phyloP scores from a whole-genome alignment of 192 early-diverging fungal genomes.

The Dissophora globulifera region DNA sequence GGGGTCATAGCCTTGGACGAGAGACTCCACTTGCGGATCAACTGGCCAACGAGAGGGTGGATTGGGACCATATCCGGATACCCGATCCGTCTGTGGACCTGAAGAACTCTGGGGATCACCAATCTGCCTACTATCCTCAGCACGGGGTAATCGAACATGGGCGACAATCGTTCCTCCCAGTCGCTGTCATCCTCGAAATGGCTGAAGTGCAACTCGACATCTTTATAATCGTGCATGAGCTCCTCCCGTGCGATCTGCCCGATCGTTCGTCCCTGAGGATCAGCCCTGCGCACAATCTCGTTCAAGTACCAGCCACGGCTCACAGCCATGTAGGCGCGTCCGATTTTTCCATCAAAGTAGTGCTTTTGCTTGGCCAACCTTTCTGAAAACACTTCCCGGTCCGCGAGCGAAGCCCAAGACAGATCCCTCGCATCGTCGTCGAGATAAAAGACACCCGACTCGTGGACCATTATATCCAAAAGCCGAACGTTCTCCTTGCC shows the following conservation, averaged over 20 bases:
- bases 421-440: constrained; percentile 55
- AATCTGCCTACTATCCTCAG: constrained; percentile 60
- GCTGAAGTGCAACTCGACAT: constrained; percentile 17
- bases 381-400: constrained; percentile 63
- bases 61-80: constrained; percentile 39
- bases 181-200: constrained; percentile 22
- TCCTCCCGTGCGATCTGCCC: constrained; percentile 70
- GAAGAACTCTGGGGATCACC: constrained; percentile 50
- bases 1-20: constrained; percentile 37
- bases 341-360: constrained; percentile 65
- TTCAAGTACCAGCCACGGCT: constrained; percentile 80
- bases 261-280: constrained; percentile 66
- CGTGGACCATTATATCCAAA: constrained; percentile 68
- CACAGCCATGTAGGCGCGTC: constrained; percentile 69
- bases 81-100: constrained; percentile 21
- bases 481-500: constrained; percentile 78
- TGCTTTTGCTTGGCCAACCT: constrained; percentile 69
- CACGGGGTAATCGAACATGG: constrained; percentile 58
- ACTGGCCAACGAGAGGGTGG: constrained; percentile 32
- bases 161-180: constrained; percentile 54
- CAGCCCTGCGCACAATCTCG: constrained; percentile 74
- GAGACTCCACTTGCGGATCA: constrained; percentile 39
- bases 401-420: constrained; percentile 52
- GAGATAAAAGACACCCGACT: constrained; percentile 71
- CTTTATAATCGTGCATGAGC: constrained; percentile 57